phyloP scores from a whole-genome alignment of 2,329 filamentous ascomycete species.

The Cordyceps cateniannulata region DNA sequence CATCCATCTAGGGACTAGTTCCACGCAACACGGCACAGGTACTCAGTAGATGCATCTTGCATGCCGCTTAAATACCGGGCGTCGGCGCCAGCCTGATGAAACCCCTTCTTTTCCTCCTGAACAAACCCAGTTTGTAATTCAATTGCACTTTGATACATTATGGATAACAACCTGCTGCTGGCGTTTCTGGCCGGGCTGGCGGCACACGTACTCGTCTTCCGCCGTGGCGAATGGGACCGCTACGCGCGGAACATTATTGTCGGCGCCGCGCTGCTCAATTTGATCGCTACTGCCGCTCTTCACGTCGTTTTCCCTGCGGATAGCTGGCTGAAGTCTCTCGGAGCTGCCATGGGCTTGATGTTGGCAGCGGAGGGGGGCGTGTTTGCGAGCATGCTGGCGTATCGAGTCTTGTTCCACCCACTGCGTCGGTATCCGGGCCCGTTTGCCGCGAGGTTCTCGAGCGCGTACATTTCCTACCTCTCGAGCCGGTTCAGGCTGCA shows the following conservation, averaged over 20 bases:
- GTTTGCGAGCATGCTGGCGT: slow-evolving; percentile 18
- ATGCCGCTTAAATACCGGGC: too few species aligned
- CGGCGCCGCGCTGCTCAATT: background rate
- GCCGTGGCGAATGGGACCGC: slow-evolving; percentile 23
- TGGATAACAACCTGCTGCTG: background rate
- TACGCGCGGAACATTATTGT: slow-evolving; percentile 14
- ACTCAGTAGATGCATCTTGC: too few species aligned
- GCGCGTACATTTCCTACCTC: slow-evolving; percentile 19
- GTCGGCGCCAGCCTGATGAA: too few species aligned
- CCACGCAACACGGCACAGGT: too few species aligned
- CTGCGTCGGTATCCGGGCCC: slow-evolving; percentile 24
- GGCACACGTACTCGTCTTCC: slow-evolving; percentile 18
- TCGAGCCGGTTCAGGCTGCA: slow-evolving; percentile 20
- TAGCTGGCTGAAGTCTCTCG: background rate
- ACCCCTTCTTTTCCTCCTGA: too few species aligned
- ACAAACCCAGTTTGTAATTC: background rate
- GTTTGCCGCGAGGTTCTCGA: slow-evolving; percentile 21
- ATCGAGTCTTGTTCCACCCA: slow-evolving; percentile 20
- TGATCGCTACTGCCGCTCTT: background rate
- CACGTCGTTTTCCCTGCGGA: background rate
- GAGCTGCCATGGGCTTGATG: background rate
- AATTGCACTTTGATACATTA: too few species aligned
- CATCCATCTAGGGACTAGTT: too few species aligned
- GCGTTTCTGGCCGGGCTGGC: slow-evolving; percentile 13
- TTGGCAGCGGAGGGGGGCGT: slow-evolving; percentile 11